Base-by-base conservation (phyloP, 257 asterid genomes). In the Solanum ossicruentum region DNA sequence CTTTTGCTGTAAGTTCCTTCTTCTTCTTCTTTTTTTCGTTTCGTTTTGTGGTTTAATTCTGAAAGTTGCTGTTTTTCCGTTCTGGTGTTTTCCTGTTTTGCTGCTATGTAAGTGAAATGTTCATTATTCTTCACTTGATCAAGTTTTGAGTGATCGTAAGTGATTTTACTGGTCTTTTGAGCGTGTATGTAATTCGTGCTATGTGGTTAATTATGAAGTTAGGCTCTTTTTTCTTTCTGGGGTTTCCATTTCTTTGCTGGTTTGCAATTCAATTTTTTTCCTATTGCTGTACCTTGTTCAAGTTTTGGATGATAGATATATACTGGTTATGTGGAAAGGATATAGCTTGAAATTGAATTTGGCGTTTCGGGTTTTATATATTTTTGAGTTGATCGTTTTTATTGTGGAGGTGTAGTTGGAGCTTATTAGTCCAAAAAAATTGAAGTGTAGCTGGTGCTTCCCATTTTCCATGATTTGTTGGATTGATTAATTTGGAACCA, bases 1-100 rank as follows among this genome's bases (percentile, higher is more conserved):
- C 87, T 43, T 85, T 85, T 47, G 84, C 87, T 51, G 87, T 85
- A 80, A 80, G 81, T 51, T 65, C 51, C 16, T 71, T 41, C 39
- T 26, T n/a, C 39, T 26, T n/a, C 79, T 51, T 52, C n/a, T 23
- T 45, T 54, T 28, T 26, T 32, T 60, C 43, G 49, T 7, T 66
- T 21, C 23, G 1, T 18, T 58, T 63, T 78, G 52, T 1, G 56
- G 70, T 39, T 20, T 81, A 58, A 41, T 56, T 58, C 16, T 61
- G 32, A 39, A 81, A 58, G 41, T 47, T 49, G 10, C 65, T 26
- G 5, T 26, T n/a, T 78, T 26, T 28, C 17, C 3, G 20, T 23
- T 8, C 15, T 75, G 15, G 81, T 61, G 21, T 16, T 77, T 77
- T 77, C 26, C 47, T 77, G 13, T 49, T 75, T 75, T 75, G 15